Conservation (phyloP, 805 yeast species). For the Yamadazyma olivae region DNA sequence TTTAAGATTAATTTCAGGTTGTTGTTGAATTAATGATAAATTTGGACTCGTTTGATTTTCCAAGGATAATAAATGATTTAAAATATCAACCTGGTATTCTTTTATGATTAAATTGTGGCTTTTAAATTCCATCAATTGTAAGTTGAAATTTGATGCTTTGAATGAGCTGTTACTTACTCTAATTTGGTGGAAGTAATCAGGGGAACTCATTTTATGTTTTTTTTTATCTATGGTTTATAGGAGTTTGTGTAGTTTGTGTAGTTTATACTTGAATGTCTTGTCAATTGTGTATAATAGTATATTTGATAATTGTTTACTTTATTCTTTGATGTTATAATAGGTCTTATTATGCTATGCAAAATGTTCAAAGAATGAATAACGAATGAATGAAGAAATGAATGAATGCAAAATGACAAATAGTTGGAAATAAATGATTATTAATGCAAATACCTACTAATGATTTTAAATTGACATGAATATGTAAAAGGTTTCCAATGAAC, state of each 20-base stretch:
- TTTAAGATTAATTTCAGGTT: conserved; percentile 42
- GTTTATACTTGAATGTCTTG: neutral
- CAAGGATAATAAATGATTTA: conserved; percentile 28
- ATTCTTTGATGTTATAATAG: too few species aligned
- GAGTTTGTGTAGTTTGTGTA: neutral
- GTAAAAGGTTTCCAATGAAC: too few species aligned
- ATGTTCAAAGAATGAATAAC: conserved; percentile 3
- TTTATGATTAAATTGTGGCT: conserved; percentile 41
- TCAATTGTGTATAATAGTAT: neutral
- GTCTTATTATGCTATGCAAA: neutral
- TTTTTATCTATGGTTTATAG: neutral
- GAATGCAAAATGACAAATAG: conserved; percentile 7
- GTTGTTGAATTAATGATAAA: conserved; percentile 39
- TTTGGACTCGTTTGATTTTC: conserved; percentile 30
- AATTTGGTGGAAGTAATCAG: conserved; percentile 32
- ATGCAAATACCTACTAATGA: too few species aligned
- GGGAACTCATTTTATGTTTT: conserved; percentile 18
- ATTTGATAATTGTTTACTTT: neutral
- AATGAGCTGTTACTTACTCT: conserved; percentile 28
- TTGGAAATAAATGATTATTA: too few species aligned
- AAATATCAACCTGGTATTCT: conserved; percentile 46
- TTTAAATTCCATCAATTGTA: conserved; percentile 46
- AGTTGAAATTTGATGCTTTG: conserved; percentile 37
- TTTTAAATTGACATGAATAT: too few species aligned
- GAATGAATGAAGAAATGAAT: conserved; percentile 10